phyloP scores from a whole-genome alignment of 1,284 basidiomycete species.

The Tylopilus orsonianus region DNA sequence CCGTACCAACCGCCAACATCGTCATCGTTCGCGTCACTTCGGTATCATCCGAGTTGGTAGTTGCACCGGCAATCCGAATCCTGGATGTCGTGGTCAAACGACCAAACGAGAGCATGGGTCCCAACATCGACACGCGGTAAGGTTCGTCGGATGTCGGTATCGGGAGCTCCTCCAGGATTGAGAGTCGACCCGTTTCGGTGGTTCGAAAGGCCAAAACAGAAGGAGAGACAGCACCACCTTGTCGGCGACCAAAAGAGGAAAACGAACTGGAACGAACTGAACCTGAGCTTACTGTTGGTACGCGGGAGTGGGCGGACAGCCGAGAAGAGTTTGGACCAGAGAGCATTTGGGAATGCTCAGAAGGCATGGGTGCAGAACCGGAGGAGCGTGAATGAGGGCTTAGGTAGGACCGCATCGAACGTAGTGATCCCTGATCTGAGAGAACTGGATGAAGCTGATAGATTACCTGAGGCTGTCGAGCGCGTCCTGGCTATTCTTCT shows the following conservation, averaged over 20 bases:
- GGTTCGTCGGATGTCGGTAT: constrained; percentile 19
- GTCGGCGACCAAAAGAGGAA: constrained; percentile 47
- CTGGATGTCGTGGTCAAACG: constrained; percentile 30
- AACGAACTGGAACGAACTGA: constrained; percentile 53
- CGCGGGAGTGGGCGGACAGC: constrained; percentile 41
- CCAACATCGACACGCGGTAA: constrained; percentile 34
- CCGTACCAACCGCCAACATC: constrained; percentile 20
- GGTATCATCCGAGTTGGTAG: constrained; percentile 34
- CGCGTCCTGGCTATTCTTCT: constrained; percentile 2
- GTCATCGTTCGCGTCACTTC: constrained; percentile 29
- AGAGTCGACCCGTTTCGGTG: constrained; percentile 24
- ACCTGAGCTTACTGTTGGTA: constrained; percentile 37
- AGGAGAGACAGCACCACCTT: constrained; percentile 31
- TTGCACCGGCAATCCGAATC: constrained; percentile 33
- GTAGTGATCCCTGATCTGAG: constrained; percentile 62
- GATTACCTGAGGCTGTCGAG: constrained; percentile 40
- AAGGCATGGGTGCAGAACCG: constrained; percentile 52
- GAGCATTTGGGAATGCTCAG: constrained; percentile 32
- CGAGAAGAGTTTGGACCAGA: constrained; percentile 50
- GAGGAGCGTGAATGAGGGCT: constrained; percentile 43
- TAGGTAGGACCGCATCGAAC: constrained; percentile 57
- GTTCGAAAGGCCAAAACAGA: constrained; percentile 43
- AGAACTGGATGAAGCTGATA: constrained; percentile 38
- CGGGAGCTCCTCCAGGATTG: constrained; percentile 22
- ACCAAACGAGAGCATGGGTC: constrained; percentile 35